Conservation (phyloP, 1,284 basidiomycete genomes). For the Singerocomus rubriflavus region DNA sequence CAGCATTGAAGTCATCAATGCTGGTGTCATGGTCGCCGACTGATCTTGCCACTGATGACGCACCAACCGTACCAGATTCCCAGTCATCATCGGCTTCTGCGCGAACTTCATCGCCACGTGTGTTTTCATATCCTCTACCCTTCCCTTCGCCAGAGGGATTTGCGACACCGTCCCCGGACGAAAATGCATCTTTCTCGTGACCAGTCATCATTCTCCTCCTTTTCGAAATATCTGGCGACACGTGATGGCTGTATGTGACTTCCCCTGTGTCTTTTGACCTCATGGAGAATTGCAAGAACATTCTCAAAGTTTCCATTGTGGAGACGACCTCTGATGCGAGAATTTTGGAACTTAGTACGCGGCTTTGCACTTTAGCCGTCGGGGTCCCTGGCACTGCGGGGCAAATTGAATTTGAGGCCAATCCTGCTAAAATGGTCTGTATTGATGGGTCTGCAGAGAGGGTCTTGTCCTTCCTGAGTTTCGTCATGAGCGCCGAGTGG, state of each 20-base stretch:
- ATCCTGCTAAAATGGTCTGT: constrained; percentile 44
- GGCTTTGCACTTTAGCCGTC: constrained; percentile 63
- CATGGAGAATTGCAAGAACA: constrained; percentile 40
- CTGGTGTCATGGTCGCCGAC: constrained; percentile 28
- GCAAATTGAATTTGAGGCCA: constrained; percentile 33
- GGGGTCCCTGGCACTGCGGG: constrained; percentile 42
- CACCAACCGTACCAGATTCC: constrained; percentile 55
- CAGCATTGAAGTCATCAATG: constrained; percentile 22
- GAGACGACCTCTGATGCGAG: constrained; percentile 60
- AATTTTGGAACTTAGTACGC: constrained; percentile 74
- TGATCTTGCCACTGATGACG: constrained; percentile 40
- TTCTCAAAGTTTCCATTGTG: constrained; percentile 50
- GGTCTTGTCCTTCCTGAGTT: constrained; percentile 70
- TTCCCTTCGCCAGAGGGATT: constrained; percentile 33
- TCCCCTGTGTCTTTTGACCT: not conserved
- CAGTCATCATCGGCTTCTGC: constrained; percentile 47
- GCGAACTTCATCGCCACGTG: constrained; percentile 7
- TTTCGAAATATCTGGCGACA: constrained; percentile 5
- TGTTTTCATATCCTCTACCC: constrained; percentile 29
- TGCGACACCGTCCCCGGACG: not conserved
- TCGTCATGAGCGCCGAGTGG: constrained; percentile 61
- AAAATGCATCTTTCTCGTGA: not conserved
- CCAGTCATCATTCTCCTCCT: constrained; percentile 3
- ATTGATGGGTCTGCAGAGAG: constrained; percentile 48
- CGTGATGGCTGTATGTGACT: not conserved